Conservation (phyloP, 75 land plant species). For the Picea sitchensis region DNA sequence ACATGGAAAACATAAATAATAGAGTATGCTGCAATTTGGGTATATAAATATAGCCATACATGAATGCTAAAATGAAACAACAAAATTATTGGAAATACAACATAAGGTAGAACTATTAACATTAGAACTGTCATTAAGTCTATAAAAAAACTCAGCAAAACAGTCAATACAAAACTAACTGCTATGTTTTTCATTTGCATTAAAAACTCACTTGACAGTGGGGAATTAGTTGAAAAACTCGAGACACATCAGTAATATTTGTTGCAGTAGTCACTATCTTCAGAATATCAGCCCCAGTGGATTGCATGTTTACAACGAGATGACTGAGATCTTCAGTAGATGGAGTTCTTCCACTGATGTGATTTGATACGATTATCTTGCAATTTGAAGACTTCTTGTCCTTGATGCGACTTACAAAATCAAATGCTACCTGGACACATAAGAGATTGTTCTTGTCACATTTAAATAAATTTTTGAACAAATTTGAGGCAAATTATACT, state of each 20-base stretch:
- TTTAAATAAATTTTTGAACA: neutral
- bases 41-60: too few relatives aligned
- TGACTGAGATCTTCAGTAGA: conserved; percentile 32
- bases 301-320: conserved; percentile 30
- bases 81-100: neutral
- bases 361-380: conserved; percentile 45
- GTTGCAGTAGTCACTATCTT: conserved; percentile 43
- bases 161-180: neutral
- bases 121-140: neutral
- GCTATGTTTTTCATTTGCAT: neutral
- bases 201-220: conserved; percentile 27
- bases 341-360: conserved; percentile 32
- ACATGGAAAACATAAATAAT: neutral
- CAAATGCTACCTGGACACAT: conserved; percentile 9
- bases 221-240: conserved; percentile 31
- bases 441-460: neutral
- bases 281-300: conserved; percentile 45
- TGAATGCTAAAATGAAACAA: neutral
- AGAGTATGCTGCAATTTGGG: neutral
- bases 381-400: neutral
- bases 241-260: conserved; percentile 37
- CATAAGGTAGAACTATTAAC: neutral
- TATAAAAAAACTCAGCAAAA: neutral
- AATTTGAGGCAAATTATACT: neutral
- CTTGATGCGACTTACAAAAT: neutral